Percentiles rank a stretch among this genome's conserved stretches.
phyloP scores from a whole-genome alignment of 805 yeast species.

The Komagataella populi region DNA sequence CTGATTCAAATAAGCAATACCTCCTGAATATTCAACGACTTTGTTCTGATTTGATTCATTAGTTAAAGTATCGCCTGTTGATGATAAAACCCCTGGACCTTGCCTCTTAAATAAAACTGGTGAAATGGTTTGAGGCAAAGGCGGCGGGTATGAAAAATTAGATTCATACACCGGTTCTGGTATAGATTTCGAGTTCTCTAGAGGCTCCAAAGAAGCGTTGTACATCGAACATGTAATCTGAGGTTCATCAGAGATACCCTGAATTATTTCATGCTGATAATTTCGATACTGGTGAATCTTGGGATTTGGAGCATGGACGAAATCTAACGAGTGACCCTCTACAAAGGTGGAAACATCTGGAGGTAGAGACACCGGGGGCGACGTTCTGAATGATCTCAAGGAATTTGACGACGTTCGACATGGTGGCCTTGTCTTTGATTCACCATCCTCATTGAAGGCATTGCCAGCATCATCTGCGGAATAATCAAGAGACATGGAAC shows the following conservation, averaged over 20 bases:
- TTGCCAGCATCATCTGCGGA: background rate
- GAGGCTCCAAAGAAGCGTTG: constrained; percentile 13
- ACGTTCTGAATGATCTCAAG: background rate
- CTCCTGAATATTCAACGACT: background rate
- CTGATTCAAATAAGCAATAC: background rate
- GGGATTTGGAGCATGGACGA: background rate
- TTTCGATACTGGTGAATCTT: background rate
- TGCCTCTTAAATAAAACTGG: background rate
- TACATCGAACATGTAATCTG: constrained; percentile 22
- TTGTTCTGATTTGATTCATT: background rate
- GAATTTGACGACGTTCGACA: background rate
- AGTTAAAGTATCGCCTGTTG: background rate
- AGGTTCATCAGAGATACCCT: background rate
- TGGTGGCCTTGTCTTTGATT: background rate
- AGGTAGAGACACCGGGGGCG: background rate
- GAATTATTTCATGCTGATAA: background rate
- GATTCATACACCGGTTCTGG: background rate
- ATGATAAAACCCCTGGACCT: background rate
- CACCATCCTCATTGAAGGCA: background rate
- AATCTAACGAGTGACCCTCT: background rate
- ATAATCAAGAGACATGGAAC: background rate
- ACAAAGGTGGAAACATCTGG: background rate
- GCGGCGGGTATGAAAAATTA: background rate
- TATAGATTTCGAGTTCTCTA: constrained; percentile 12
- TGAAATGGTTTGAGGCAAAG: background rate